These are phyloP conservation scores for Fusarium sp. DNA, from an alignment of 2,329 filamentous ascomycete genomes.

Conservation along the genomic window DNA sequence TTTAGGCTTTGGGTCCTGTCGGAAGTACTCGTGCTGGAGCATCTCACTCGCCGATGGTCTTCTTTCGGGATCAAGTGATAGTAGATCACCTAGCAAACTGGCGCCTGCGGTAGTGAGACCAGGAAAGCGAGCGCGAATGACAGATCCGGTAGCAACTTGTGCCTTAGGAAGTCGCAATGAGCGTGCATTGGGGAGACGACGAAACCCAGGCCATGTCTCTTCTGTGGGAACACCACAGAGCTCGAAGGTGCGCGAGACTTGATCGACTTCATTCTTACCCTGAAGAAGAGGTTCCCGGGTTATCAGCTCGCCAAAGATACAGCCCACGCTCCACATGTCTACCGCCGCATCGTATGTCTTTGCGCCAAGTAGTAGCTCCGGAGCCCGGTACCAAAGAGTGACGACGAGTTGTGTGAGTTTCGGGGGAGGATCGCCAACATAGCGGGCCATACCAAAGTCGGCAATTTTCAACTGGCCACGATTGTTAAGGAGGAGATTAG, in stretches of 20 bases:
- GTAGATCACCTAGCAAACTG: slow-evolving; percentile 72
- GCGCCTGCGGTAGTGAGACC: slow-evolving; percentile 81
- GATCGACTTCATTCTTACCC: slow-evolving; percentile 91
- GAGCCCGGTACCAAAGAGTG: slow-evolving; percentile 95
- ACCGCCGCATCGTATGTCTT: slow-evolving; percentile 78
- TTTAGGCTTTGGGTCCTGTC: slow-evolving; percentile 89
- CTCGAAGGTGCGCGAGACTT: slow-evolving; percentile 87
- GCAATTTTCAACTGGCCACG: slow-evolving; percentile 94
- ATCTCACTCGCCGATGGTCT: slow-evolving; percentile 79
- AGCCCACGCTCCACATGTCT: slow-evolving; percentile 97
- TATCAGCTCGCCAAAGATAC: slow-evolving; percentile 93
- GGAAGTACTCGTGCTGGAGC: slow-evolving; percentile 85
- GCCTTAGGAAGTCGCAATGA: slow-evolving; percentile 74
- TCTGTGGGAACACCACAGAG: slow-evolving; percentile 88
- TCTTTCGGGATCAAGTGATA: slow-evolving; percentile 77
- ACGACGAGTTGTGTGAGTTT: slow-evolving; percentile 93
- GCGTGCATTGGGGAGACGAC: slow-evolving; percentile 85
- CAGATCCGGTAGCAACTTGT: slow-evolving; percentile 53
- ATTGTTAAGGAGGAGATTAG: slow-evolving; percentile 94
- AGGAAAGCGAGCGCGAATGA: slow-evolving; percentile 82
- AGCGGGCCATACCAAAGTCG: slow-evolving; percentile 97
- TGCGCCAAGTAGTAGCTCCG: slow-evolving; percentile 87
- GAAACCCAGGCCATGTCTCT: slow-evolving; percentile 85
- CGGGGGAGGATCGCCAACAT: slow-evolving; percentile 80
- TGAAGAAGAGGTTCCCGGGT: slow-evolving; percentile 84